Evolutionary conservation across 2,329 filamentous ascomycete species (phyloP), one percentile per base, ranked within the genome.

Genomic region (Aspergillus ustus): DNA sequence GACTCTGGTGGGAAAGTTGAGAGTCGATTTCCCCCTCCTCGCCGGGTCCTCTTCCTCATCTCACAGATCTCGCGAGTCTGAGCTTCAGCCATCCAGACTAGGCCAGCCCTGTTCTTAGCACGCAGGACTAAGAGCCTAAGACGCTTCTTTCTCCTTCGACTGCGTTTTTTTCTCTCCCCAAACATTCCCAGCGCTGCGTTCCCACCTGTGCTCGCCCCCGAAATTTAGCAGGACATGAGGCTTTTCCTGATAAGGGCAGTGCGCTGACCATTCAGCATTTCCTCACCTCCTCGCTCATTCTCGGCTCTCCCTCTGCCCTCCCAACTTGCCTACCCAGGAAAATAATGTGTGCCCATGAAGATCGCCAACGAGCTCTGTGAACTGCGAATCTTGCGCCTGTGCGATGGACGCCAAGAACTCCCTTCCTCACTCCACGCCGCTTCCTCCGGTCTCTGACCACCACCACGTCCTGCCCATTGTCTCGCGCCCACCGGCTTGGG

Each of bases 361-460:
- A 69, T 68, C 66, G 48, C 37, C 58, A 57, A 51, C 59, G 63
- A 58, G 63, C 60, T 60, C 64, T 63, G 43, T 66, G 64, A 67
- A 59, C 19, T 64, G 61, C 62, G 52, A 57, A 37, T 46, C 56
- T 65, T 66, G 60, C 53, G 62, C 57, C 63, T 64, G 64, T 63
- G 64, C 66, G 57, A 76, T 77, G 75, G 72, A 75, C 60, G 67
- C 72, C 70, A 71, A 76, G 68, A 66, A 69, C 57, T 58, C 62
- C 59, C 63, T 58, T 51, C 61, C 55, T 62, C 64, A 63, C 57
- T 65, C 63, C 52, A 59, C 62, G 59, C 60, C 62, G 40, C 60
- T 60, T 61, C 59, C 59, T 52, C 50, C 55, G 48, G 61, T 63
- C 28, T 55, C 66, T 60, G 61, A 64, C 31, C 67, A 71, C 59